phyloP scores from a whole-genome alignment of 495 filamentous ascomycete genomes.

The Rhizodiscina lignyota region DNA sequence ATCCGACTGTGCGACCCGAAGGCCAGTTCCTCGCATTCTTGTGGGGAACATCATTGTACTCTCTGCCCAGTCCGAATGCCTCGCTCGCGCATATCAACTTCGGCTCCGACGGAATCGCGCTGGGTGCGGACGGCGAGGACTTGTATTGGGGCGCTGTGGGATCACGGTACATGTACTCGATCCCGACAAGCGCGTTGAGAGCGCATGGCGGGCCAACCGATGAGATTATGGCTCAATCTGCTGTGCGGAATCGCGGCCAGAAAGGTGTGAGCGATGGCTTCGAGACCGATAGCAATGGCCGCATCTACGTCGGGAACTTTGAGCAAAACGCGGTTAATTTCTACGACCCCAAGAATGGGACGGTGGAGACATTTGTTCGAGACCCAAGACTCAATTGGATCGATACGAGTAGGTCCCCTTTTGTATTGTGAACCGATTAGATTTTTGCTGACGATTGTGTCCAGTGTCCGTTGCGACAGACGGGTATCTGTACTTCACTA shows the following conservation, averaged over 20 bases:
- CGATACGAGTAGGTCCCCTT: slow-evolving; percentile 17
- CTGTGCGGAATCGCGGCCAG: slow-evolving; percentile 10
- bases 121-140: slow-evolving; percentile 22
- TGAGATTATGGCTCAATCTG: slow-evolving; percentile 16
- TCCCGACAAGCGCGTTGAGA: slow-evolving; percentile 18
- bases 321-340: slow-evolving; percentile 25
- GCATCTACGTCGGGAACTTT: slow-evolving; percentile 24
- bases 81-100: slow-evolving; percentile 15
- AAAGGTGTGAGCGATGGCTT: slow-evolving; percentile 20
- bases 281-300: slow-evolving; percentile 21
- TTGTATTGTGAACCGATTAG: no score
- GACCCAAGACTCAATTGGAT: slow-evolving; percentile 24
- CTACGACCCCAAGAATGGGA: slow-evolving; percentile 26
- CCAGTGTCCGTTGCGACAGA: no score
- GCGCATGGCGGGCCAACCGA: slow-evolving; percentile 3
- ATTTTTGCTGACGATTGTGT: no score
- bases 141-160: slow-evolving; percentile 21
- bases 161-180: slow-evolving; percentile 17
- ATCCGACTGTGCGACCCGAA: slow-evolving; percentile 17
- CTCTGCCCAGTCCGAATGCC: slow-evolving; percentile 7
- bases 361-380: slow-evolving; percentile 17
- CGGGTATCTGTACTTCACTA: no score
- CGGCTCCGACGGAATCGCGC: slow-evolving; percentile 25
- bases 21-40: slow-evolving; percentile 25
- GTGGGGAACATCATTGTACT: slow-evolving; percentile 24